Evolutionary conservation across 2,329 filamentous ascomycete genomes (phyloP), one percentile per base, ranked within the genome.

Genomic region (Nannizziopsis arthrosporioides): DNA sequence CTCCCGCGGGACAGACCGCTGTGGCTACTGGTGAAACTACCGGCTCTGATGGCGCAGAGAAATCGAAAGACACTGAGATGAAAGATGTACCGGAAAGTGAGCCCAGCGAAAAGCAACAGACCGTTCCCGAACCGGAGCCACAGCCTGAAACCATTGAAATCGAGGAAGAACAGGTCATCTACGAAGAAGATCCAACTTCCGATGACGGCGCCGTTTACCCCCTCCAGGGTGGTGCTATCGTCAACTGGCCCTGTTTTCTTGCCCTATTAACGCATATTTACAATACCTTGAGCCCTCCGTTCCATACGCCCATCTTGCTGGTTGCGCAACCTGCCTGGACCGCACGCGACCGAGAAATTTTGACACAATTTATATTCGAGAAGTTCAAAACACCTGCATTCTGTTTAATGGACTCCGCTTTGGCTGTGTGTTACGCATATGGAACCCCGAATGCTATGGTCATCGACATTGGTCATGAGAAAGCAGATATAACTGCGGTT

Each of bases 331-430:
- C 92, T 3, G 82, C 82, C 56, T 98, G 92, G 90, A 88, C 87
- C 3, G 80, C 84, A 7, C 82, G 84, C 53, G 88, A 95, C 65
- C 83, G 83, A 62, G 90, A 96, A 67, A 78, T 77, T 35, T 82
- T 98, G 55, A 85, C 89, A 11, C 86, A 92, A 54, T 98, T 94
- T 71, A 80, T 96, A 55, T 98, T 98, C 60, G 92, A 98, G 68
- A 93, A 92, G 68, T 94, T 94, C 62, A 92, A 90, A 70, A 92
- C 87, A 0, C 92, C 92, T 0, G 88, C 86, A 0, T 84, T 98
- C 44, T 89, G 84, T 57, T 75, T 96, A 53, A 83, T 98, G 71
- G 85, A 96, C 66, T 84, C 87, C 57, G 89, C 86, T 2, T 70
- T 93, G 41, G 89, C 92, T 19, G 84, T 87, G 0, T 82, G 72